A percentile compares a stretch with the other conserved stretches of the same genome.
phyloP scores from a whole-genome alignment of 1,284 basidiomycete species.

The Phenoliferia sp. region DNA sequence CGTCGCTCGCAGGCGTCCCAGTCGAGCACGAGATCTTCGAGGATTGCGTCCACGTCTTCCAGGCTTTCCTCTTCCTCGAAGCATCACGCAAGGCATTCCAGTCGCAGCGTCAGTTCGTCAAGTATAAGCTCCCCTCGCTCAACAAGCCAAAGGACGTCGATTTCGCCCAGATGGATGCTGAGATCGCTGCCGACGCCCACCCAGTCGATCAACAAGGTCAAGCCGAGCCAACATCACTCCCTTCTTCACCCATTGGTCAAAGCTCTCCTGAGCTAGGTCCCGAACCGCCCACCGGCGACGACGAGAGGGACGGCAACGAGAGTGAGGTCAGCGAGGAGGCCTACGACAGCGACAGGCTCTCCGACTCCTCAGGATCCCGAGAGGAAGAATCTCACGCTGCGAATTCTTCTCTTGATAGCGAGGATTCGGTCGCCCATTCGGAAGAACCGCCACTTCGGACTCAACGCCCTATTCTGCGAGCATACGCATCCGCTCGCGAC shows the following conservation, averaged over 20 bases:
- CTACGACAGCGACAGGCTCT: slow-evolving; percentile 3
- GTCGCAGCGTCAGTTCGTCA: slow-evolving; percentile 69
- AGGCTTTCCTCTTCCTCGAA: slow-evolving; percentile 76
- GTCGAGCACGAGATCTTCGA: slow-evolving; percentile 78
- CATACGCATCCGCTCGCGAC: slow-evolving; percentile 29
- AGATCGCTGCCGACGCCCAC: slow-evolving; percentile 28
- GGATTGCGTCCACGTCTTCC: slow-evolving; percentile 78
- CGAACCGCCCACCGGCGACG: background rate
- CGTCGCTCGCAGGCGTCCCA: slow-evolving; percentile 75
- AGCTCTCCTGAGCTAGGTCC: background rate
- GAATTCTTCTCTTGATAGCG: background rate
- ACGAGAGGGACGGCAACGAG: background rate
- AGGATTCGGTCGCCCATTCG: background rate
- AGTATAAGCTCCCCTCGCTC: slow-evolving; percentile 29
- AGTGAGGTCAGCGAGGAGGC: background rate
- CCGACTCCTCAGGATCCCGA: background rate
- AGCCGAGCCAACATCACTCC: slow-evolving; percentile 20
- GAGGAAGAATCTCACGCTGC: background rate
- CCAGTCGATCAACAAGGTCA: slow-evolving; percentile 24
- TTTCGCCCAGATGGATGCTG: slow-evolving; percentile 25
- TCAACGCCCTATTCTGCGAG: slow-evolving; percentile 19
- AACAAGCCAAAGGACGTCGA: slow-evolving; percentile 21
- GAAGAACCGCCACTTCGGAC: background rate
- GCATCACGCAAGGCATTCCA: slow-evolving; percentile 67
- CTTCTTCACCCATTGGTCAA: slow-evolving; percentile 11